These are phyloP conservation scores for Cyamopsis tetragonoloba DNA, from an alignment of 306 rosid genomes.

Conservation along the genomic window DNA sequence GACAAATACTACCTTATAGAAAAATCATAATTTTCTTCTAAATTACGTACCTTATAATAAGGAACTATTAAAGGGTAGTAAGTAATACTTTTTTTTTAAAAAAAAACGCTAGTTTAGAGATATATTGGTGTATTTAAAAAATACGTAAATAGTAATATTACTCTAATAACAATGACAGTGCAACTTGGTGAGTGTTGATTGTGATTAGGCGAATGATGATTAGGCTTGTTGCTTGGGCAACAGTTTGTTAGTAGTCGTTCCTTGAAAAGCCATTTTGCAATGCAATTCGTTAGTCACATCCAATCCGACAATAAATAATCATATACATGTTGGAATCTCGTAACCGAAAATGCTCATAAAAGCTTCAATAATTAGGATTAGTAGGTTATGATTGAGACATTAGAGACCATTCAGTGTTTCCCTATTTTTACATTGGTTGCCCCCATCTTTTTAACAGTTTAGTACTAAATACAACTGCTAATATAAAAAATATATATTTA, in stretches of 20 bases:
- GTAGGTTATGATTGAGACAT: conserved; percentile 34
- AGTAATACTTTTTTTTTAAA: too few species aligned
- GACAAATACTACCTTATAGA: too few species aligned
- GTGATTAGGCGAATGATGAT: conserved; percentile 19
- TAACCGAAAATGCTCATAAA: conserved; percentile 8
- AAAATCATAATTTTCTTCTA: too few species aligned
- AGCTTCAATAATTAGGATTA: conserved; percentile 34
- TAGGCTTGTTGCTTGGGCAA: conserved; percentile 11
- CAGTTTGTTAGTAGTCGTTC: background rate
- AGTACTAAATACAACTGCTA: too few species aligned
- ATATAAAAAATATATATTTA: too few species aligned
- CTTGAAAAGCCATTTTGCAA: background rate
- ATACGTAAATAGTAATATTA: background rate
- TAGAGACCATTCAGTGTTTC: conserved; percentile 19
- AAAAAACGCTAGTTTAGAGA: too few species aligned
- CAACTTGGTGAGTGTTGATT: conserved; percentile 4
- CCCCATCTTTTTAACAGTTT: conserved; percentile 14
- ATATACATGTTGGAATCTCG: conserved; percentile 23
- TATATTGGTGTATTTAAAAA: too few species aligned
- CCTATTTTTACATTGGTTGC: conserved; percentile 18
- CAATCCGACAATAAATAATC: conserved; percentile 26
- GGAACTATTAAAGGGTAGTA: too few species aligned
- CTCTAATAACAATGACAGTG: conserved; percentile 11
- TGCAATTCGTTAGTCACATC: conserved; percentile 21
- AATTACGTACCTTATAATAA: too few species aligned